Evolutionary conservation across 1,284 basidiomycete species (phyloP), one percentile per base, ranked within the genome.

Genomic region (Athelia psychrophila): DNA sequence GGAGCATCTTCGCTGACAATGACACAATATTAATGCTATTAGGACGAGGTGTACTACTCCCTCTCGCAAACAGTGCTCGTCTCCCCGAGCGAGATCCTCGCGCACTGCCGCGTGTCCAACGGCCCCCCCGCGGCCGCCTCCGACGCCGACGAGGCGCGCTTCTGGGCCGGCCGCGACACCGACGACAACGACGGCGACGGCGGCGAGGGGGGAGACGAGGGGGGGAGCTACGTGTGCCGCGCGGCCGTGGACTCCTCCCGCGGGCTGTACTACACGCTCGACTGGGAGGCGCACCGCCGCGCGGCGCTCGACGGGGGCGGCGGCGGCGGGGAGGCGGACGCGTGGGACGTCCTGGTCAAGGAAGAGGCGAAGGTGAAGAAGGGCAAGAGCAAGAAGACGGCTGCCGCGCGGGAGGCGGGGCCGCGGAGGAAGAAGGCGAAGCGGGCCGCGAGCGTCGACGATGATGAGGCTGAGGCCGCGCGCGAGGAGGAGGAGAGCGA

Each of bases 11-110:
- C 13, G 16, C 18, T 40, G n/a, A 52, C 38, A 35, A 33, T 58
- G 24, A 56, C 51, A 38, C 27, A 22, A 12, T 6, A 24, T 25
- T 38, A n/a, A n/a, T n/a, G n/a, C 52, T 40, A 15, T 47, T 51
- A 88, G 88, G 83, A 86, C 56, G 86, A 90, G 64, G 74, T 90
- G 3, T 88, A 87, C 58, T 86, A 83, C 51, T 79, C 81, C 16
- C 66, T 88, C 18, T 60, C 72, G 24, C 73, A 73, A 1, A 73
- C 68, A 19, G 78, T 71, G 15, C 68, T 78, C 30, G 56, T 86
- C 6, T 66, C 72, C 16, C 76, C 84, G 4, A 73, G 74, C 18
- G 70, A 71, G 45, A 75, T 90, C 42, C 57, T 81, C 13, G 66
- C 71, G 13, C 77, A 66, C 44, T 89, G 87, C 60, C 64, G 62